Evolutionary conservation across 805 yeast genomes (phyloP), one percentile per base, ranked within the genome.

Genomic region (Starmerella kuoi): DNA sequence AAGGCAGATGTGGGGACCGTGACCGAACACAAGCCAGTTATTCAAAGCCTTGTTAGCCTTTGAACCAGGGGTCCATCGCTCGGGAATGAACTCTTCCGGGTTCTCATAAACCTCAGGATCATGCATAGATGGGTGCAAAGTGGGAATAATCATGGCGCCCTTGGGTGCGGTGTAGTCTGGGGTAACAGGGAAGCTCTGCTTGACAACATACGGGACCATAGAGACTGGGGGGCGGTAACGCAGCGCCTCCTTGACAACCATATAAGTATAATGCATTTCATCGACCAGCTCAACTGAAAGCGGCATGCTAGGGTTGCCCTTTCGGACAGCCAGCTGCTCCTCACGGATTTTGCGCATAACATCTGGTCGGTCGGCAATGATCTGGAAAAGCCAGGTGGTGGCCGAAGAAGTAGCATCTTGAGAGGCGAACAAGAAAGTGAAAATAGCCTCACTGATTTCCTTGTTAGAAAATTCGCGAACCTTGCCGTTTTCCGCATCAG

Each of bases 331-430:
- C 54, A 87, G 61, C 68, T 91, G 98, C 65, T 91, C 98, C 62
- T 82, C 83, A 66, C 97, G 81, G 50, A 91, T 73, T 63, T 87
- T 87, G 31, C 63, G 69, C 61, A 76, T 74, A 45, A 91, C 79
- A 51, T 91, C 97, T 31, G 96, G 96, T 58, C 95, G 76, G 62
- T 91, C 98, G 47, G 95, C 87, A 43, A 86, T 78, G 54, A 86
- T 74, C 70, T 91, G 98, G 76, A 88, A 91, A 57, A 91, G 70
- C 98, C 98, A 91, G 64, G 97, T 88, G 49, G 95, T 91, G 54
- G 93, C 77, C 3, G 96, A 84, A 1, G 96, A 86, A 6, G 95
- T 82, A 20, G 98, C 98, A 65, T 91, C 98, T 66, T 91, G 98
- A 4, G 95, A 82, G 5, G 98, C 98, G 63, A 91, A 91, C 61